Percentiles rank a stretch among this genome's conserved stretches.
Evolutionary conservation across 495 filamentous ascomycete genomes (phyloP).

Genomic region (Tuber aestivum): DNA sequence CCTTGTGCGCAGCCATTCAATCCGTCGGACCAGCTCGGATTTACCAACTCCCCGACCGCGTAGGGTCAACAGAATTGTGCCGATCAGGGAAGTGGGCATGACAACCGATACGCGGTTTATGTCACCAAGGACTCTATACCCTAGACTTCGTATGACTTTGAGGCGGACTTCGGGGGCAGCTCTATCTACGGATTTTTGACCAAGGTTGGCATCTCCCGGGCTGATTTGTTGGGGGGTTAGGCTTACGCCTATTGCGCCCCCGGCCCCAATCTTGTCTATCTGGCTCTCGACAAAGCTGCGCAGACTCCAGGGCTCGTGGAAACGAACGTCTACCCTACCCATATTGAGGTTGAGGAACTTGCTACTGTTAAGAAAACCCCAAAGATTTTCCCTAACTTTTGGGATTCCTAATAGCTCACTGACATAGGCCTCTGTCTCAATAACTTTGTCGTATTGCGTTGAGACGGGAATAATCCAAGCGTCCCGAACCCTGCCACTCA

Average conservation of each 20-base stretch:
- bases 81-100: constrained; percentile 94
- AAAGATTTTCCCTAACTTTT: constrained; percentile 87
- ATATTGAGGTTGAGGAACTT: constrained; percentile 82
- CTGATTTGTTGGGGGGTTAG: constrained; percentile 8
- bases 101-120: constrained; percentile 95
- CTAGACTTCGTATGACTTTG: constrained; percentile 71
- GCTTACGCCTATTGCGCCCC: constrained; percentile 11
- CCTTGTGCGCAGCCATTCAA: constrained; percentile 82
- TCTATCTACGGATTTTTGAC: constrained; percentile 42
- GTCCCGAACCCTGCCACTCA: constrained; percentile 83
- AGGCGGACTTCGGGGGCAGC: constrained; percentile 45
- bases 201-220: constrained; percentile 17
- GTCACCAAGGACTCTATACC: constrained; percentile 83
- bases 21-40: constrained; percentile 71
- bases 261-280: constrained; percentile 47
- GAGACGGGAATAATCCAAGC: constrained; percentile 89
- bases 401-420: constrained; percentile 87
- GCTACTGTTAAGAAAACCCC: constrained; percentile 79
- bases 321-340: constrained; percentile 88
- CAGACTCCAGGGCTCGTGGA: constrained; percentile 91
- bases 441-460: constrained; percentile 97
- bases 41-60: constrained; percentile 88
- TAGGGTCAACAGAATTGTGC: constrained; percentile 85
- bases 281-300: constrained; percentile 72
- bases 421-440: constrained; percentile 95